These are phyloP conservation scores for Lachnellula occidentalis DNA, from an alignment of 2,329 filamentous ascomycete genomes.

Conservation along the genomic window DNA sequence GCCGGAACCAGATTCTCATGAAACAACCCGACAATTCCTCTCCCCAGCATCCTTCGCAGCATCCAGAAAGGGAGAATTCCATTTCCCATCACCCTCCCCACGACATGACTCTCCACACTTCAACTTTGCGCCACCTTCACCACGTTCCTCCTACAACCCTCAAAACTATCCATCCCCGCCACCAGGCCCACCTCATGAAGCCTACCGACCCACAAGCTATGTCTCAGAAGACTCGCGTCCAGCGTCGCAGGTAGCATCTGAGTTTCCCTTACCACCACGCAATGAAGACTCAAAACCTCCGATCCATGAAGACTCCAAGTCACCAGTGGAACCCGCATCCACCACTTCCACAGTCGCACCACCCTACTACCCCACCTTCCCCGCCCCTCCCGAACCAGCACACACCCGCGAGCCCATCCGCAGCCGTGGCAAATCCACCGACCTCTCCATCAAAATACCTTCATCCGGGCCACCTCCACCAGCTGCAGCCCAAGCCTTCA, in stretches of 20 bases:
- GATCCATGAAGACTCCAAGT: not conserved
- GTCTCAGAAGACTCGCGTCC: constrained; percentile 15
- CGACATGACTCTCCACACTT: constrained; percentile 50
- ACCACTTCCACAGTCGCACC: constrained; percentile 6
- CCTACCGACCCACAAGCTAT: constrained; percentile 18
- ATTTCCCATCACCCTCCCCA: constrained; percentile 48
- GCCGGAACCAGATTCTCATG: constrained; percentile 36
- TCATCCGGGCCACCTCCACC: constrained; percentile 1
- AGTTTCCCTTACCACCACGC: constrained; percentile 5
- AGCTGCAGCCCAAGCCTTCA: constrained; percentile 51
- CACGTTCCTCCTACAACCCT: constrained; percentile 30
- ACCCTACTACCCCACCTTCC: constrained; percentile 3
- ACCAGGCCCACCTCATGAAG: constrained; percentile 19
- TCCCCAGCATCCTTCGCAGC: constrained; percentile 16
- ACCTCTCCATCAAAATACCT: constrained; percentile 24
- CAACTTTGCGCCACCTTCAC: constrained; percentile 50
- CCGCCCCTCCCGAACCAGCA: constrained; percentile 12
- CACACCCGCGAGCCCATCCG: constrained; percentile 16
- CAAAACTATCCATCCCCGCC: constrained; percentile 25
- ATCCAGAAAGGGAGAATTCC: constrained; percentile 39
- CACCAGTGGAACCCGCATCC: constrained; percentile 4
- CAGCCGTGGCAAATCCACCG: constrained; percentile 19
- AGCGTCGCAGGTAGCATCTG: constrained; percentile 7
- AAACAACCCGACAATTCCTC: constrained; percentile 34
- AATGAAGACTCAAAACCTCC: constrained; percentile 3